These are phyloP conservation scores for Fusarium guadeloupense DNA, from an alignment of 2,329 filamentous ascomycete genomes.

Conservation along the genomic window DNA sequence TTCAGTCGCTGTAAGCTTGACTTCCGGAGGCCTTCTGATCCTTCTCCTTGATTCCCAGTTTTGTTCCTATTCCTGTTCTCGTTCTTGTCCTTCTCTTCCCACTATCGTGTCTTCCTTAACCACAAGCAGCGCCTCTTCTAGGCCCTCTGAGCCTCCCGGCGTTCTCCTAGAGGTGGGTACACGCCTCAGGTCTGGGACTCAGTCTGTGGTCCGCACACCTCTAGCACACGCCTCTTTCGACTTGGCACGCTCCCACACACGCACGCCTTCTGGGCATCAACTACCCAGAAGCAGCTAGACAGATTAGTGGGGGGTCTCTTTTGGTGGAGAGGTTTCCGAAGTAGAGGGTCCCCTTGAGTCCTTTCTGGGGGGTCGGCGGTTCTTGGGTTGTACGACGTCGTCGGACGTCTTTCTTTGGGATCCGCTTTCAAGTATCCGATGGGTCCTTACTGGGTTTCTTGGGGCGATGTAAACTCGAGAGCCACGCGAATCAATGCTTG, in stretches of 20 bases:
- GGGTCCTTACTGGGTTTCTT: constrained; percentile 25
- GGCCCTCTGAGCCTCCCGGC: constrained; percentile 43
- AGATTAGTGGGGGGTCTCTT: constrained; percentile 27
- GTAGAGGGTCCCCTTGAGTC: constrained; percentile 31
- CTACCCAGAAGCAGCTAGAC: constrained; percentile 29
- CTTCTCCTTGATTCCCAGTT: constrained; percentile 12
- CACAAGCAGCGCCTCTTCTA: constrained; percentile 38
- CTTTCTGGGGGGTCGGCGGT: constrained; percentile 31
- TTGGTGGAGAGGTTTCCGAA: constrained; percentile 28
- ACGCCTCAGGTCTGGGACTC: constrained; percentile 16
- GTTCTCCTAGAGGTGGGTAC: constrained; percentile 40
- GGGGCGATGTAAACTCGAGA: constrained; percentile 21
- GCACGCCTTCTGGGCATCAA: constrained; percentile 29
- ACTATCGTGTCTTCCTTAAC: constrained; percentile 21
- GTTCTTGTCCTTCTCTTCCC: constrained; percentile 11
- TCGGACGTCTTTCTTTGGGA: constrained; percentile 34
- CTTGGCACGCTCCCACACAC: constrained; percentile 30
- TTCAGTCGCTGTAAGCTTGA: constrained; percentile 6
- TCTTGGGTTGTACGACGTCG: constrained; percentile 27
- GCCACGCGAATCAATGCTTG: constrained; percentile 30
- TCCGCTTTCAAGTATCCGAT: constrained; percentile 34
- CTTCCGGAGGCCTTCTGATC: constrained; percentile 16
- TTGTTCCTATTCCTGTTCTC: constrained; percentile 10
- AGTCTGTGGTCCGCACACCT: constrained; percentile 24
- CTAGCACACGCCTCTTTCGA: constrained; percentile 29